These are phyloP conservation scores for Stephanodiscus minutulus DNA, from an alignment of 108 stramenopile genomes.

Conservation along the genomic window DNA sequence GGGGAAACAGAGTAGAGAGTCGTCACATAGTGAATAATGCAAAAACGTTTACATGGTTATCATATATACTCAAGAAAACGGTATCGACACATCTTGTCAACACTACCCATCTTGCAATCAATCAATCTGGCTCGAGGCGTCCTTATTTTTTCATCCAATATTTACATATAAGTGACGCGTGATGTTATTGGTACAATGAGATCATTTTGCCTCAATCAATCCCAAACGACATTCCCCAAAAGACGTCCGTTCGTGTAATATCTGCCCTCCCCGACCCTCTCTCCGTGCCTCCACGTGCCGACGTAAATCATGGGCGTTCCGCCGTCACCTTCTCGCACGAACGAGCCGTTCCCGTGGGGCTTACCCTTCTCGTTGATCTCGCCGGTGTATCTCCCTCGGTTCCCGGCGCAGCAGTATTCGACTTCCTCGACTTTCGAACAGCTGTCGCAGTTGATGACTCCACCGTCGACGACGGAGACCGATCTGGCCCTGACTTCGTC, in stretches of 20 bases:
- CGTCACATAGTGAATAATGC: too few relatives aligned
- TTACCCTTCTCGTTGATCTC: conserved; percentile 30
- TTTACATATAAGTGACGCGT: not conserved
- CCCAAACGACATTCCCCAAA: conserved; percentile 37
- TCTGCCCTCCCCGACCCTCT: conserved; percentile 25
- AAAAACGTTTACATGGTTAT: too few relatives aligned
- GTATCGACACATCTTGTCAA: too few relatives aligned
- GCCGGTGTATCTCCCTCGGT: conserved; percentile 29
- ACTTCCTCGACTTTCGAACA: not conserved
- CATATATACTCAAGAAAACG: too few relatives aligned
- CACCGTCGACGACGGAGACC: conserved; percentile 7
- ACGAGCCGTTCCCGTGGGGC: conserved; percentile 33
- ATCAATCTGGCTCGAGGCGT: not conserved
- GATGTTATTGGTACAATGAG: not conserved
- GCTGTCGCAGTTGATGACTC: not conserved
- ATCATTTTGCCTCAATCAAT: not conserved
- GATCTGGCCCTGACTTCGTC: conserved; percentile 1
- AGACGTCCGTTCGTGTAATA: conserved; percentile 29
- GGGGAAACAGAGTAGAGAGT: too few relatives aligned
- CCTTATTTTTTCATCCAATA: not conserved
- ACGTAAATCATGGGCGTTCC: conserved; percentile 13
- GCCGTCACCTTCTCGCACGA: conserved; percentile 23
- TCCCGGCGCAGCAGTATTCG: conserved; percentile 18
- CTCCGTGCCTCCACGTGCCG: conserved; percentile 30
- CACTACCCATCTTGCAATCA: not conserved